These are phyloP conservation scores for Graphilbum fragrans DNA, from an alignment of 2,329 filamentous ascomycete species.

Conservation along the genomic window DNA sequence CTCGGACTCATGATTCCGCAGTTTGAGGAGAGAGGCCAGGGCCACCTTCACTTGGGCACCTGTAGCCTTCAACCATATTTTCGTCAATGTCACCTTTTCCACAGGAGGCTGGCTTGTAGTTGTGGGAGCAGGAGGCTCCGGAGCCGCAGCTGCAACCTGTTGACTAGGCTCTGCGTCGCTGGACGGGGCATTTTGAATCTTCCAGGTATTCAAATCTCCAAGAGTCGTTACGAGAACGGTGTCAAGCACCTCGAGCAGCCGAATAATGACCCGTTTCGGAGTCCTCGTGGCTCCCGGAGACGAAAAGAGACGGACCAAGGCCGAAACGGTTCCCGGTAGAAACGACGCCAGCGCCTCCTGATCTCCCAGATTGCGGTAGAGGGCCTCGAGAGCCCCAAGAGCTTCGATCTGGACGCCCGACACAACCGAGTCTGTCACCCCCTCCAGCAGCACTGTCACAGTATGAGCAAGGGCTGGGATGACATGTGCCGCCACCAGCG, in stretches of 20 bases:
- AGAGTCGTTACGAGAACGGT: constrained; percentile 41
- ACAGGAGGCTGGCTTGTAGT: neutral
- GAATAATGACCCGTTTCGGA: constrained; percentile 49
- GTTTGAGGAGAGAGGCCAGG: constrained; percentile 61
- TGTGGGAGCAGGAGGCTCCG: neutral
- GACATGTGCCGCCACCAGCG: constrained; percentile 42
- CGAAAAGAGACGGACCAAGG: constrained; percentile 62
- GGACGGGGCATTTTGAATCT: constrained; percentile 1
- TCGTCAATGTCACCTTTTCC: constrained; percentile 12
- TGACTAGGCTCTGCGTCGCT: neutral
- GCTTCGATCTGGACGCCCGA: constrained; percentile 61
- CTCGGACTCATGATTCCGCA: constrained; percentile 56
- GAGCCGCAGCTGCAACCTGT: neutral
- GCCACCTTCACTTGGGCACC: constrained; percentile 72
- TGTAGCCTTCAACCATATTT: constrained; percentile 69
- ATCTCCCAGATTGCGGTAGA: constrained; percentile 56
- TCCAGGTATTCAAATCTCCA: constrained; percentile 41
- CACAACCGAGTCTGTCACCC: constrained; percentile 50
- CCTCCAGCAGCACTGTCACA: constrained; percentile 69
- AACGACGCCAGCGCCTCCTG: constrained; percentile 71
- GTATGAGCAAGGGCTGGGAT: constrained; percentile 74
- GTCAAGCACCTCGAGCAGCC: constrained; percentile 46
- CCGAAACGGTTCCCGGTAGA: constrained; percentile 77
- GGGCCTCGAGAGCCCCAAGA: constrained; percentile 46
- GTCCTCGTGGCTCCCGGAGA: constrained; percentile 47